Evolutionary conservation across 179 eudicot genomes (phyloP).

Genomic region (Corrigiola litoralis): DNA sequence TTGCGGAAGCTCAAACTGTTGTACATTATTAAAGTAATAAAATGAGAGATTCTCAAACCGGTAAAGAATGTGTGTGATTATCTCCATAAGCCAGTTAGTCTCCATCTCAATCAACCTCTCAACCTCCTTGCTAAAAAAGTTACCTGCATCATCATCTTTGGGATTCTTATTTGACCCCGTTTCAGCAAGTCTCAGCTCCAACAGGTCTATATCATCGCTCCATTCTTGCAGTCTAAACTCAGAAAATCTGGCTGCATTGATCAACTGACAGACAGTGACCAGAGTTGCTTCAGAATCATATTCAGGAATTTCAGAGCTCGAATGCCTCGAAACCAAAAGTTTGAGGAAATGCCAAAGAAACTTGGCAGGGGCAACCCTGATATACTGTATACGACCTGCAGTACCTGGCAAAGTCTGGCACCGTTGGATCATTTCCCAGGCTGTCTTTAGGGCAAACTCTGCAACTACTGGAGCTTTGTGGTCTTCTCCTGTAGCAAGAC

Average conservation of each 20-base stretch:
- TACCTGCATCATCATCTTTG: conserved; percentile 4
- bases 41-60: conserved; percentile 32
- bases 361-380: conserved; percentile 32
- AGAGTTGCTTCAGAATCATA: conserved; percentile 25
- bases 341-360: conserved; percentile 38
- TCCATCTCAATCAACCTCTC: conserved; percentile 41
- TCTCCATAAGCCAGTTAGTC: conserved; percentile 41
- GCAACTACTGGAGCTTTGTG: conserved; percentile 44
- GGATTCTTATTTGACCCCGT: conserved; percentile 7
- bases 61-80: conserved; percentile 34
- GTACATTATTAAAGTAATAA: conserved; percentile 24
- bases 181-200: conserved; percentile 45
- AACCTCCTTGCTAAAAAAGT: conserved; percentile 43
- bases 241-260: conserved; percentile 42
- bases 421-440: conserved; percentile 45
- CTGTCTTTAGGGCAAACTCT: conserved; percentile 39
- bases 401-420: conserved; percentile 39
- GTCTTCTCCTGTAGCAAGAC: conserved; percentile 41
- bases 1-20: conserved; percentile 19
- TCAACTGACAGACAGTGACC: conserved; percentile 30
- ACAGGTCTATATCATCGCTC: conserved; percentile 41
- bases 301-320: conserved; percentile 20
- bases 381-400: conserved; percentile 29
- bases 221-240: conserved; percentile 44
- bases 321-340: conserved; percentile 27